Base-by-base conservation (phyloP, 371 early-diverging fungal genomes). In the Lichtheimia corymbifera region DNA sequence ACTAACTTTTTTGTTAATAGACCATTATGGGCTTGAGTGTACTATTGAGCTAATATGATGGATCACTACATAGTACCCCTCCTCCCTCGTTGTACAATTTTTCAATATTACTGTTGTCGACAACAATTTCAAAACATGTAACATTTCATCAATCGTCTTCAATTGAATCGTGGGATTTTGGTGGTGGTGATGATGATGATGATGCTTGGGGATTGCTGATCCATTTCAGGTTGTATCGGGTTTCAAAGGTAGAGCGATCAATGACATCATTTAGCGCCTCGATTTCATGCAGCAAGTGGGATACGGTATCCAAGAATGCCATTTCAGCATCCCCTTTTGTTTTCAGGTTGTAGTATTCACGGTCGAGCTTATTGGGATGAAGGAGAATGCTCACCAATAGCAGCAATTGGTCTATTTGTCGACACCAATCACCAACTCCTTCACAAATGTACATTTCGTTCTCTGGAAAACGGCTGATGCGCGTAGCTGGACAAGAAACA, bases 21-120 rank as follows among this genome's bases (percentile, higher is more conserved):
- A 67, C 47, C 68, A 67, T 28, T 67, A 67, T 61, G 68, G 68
- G 30, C 30, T 67, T 27, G 63, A 57, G 2, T 67, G 68, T 28
- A 53, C 28, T 24, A 40, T 64, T 11, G 53, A 53, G 43, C n/a
- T 63, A 45, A 5, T 55, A 42, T 62, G 42, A 55, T 53, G 14
- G 53, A 17, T 30, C n/a, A n/a, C n/a, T n/a, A n/a, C n/a, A n/a
- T n/a, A n/a, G n/a, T n/a, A n/a, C n/a, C n/a, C 14, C 28, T 53
- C 25, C 28, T 3, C 24, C 25, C 18, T 20, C 2, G 17, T 53
- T 25, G 25, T 17, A 24, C 17, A 17, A 53, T 53, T n/a, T 53
- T 12, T 35, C 18, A 28, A 35, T 35, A 25, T 18, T 18, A 11
- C 22, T 13, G 9, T 13, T 4, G 5, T 13, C 53, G 54, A 27